Conservation (phyloP, 441 rosid species). For the Adansonia rubrostipa region DNA sequence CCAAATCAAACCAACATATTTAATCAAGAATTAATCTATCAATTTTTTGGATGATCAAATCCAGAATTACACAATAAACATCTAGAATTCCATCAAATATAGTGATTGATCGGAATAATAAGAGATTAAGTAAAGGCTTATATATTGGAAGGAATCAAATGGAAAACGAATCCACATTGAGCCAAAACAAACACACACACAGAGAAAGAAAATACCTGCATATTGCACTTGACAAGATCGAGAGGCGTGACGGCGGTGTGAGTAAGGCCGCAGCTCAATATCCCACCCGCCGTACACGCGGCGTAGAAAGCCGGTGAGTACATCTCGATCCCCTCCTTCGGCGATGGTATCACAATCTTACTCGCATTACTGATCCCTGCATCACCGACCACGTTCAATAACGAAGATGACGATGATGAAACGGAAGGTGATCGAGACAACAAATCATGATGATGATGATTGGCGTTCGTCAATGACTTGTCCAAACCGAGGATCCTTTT, state of each 20-base stretch:
- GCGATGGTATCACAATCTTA: slow-evolving; percentile 46
- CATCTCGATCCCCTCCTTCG: slow-evolving; percentile 56
- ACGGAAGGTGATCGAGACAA: slow-evolving; percentile 30
- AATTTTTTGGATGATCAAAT: neutral
- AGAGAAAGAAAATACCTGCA: slow-evolving; percentile 54
- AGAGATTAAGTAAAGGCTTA: neutral
- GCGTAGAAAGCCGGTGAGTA: slow-evolving; percentile 65
- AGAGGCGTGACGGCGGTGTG: slow-evolving; percentile 75
- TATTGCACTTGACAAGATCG: slow-evolving; percentile 79
- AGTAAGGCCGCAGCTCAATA: slow-evolving; percentile 64
- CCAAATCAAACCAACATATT: neutral
- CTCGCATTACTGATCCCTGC: neutral
- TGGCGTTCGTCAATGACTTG: slow-evolving; percentile 26
- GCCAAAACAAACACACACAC: neutral
- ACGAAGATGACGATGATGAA: slow-evolving; percentile 18
- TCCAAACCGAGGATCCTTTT: slow-evolving; percentile 33
- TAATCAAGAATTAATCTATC: neutral
- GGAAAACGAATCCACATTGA: neutral
- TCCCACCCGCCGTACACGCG: slow-evolving; percentile 68
- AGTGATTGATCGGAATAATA: neutral
- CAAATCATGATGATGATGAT: slow-evolving; percentile 12
- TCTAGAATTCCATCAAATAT: neutral
- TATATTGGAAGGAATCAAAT: neutral
- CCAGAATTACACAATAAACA: neutral
- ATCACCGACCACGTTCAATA: slow-evolving; percentile 1